Evolutionary conservation across 352 stramenopile species (phyloP).

Genomic region (Pythium aquatile): DNA sequence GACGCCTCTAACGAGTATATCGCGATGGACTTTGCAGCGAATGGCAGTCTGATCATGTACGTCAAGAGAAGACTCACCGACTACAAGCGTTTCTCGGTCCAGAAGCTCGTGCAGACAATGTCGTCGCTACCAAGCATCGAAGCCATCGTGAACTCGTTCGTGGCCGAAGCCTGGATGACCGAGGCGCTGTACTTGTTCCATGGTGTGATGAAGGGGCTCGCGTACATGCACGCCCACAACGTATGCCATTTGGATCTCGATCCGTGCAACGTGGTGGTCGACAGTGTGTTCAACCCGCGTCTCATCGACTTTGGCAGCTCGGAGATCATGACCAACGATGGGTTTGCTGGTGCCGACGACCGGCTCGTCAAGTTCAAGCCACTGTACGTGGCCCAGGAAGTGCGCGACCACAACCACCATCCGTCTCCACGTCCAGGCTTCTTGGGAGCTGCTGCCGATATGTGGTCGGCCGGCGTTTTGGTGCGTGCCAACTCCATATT

Average conservation of each 20-base stretch:
- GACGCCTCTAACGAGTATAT: constrained; percentile 80
- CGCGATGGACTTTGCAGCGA: constrained; percentile 68
- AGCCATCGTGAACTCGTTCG: constrained; percentile 50
- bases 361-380: constrained; percentile 80
- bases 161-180: constrained; percentile 68
- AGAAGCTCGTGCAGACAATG: constrained; percentile 52
- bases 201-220: constrained; percentile 61
- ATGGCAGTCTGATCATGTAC: constrained; percentile 69
- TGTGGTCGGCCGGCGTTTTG: constrained; percentile 77
- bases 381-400: constrained; percentile 68
- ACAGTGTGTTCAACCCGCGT: constrained; percentile 43
- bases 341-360: constrained; percentile 47
- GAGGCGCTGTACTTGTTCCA: constrained; percentile 67
- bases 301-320: constrained; percentile 84
- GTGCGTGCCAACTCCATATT: constrained; percentile 32
- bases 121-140: constrained; percentile 47
- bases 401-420: constrained; percentile 62
- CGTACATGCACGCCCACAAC: constrained; percentile 79
- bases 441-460: constrained; percentile 65
- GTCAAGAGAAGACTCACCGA: constrained; percentile 60
- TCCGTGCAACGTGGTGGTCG: constrained; percentile 77
- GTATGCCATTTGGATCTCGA: constrained; percentile 82
- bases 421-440: constrained; percentile 57
- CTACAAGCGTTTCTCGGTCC: constrained; percentile 66
- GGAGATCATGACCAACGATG: constrained; percentile 72